Evolutionary conservation across 768 basidiomycete species (phyloP).

Genomic region (Paxillus involutus): DNA sequence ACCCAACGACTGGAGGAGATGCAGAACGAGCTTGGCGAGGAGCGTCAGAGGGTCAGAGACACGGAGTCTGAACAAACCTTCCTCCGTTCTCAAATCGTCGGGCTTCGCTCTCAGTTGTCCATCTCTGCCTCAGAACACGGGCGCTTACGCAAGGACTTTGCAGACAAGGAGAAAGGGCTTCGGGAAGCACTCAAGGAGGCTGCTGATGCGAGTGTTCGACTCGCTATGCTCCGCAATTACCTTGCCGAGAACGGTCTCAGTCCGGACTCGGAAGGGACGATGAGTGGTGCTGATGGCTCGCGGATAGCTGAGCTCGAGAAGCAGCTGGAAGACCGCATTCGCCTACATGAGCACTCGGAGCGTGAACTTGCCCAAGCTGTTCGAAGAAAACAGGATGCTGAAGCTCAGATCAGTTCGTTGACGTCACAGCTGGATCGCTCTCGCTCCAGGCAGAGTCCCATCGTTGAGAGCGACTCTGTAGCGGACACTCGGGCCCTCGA

Average conservation of each 20-base stretch:
- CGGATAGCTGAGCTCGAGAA: constrained; percentile 77
- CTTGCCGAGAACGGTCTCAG: constrained; percentile 86
- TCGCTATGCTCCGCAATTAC: constrained; percentile 80
- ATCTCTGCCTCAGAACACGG: constrained; percentile 67
- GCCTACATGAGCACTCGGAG: constrained; percentile 72
- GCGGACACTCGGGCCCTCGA: constrained; percentile 55
- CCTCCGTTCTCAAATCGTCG: constrained; percentile 72
- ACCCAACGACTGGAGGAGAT: constrained; percentile 69
- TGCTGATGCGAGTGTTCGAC: constrained; percentile 68
- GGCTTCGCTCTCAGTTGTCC: constrained; percentile 71
- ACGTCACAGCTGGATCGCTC: constrained; percentile 66
- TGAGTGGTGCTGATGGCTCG: constrained; percentile 32
- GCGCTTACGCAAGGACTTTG: constrained; percentile 66
- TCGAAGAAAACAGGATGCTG: constrained; percentile 72
- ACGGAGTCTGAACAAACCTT: constrained; percentile 62
- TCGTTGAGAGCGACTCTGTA: constrained; percentile 35
- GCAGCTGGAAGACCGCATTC: constrained; percentile 69
- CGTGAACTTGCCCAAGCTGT: constrained; percentile 68
- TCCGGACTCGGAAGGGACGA: constrained; percentile 66
- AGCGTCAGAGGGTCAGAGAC: constrained; percentile 63
- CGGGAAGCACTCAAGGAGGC: constrained; percentile 63
- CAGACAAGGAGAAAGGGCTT: constrained; percentile 63
- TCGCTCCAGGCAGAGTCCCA: constrained; percentile 58
- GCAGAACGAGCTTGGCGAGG: constrained; percentile 62
- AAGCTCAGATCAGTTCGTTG: constrained; percentile 64